Evolutionary conservation across 768 basidiomycete species (phyloP), one percentile per base, ranked within the genome.

Genomic region (Mycena crocata): DNA sequence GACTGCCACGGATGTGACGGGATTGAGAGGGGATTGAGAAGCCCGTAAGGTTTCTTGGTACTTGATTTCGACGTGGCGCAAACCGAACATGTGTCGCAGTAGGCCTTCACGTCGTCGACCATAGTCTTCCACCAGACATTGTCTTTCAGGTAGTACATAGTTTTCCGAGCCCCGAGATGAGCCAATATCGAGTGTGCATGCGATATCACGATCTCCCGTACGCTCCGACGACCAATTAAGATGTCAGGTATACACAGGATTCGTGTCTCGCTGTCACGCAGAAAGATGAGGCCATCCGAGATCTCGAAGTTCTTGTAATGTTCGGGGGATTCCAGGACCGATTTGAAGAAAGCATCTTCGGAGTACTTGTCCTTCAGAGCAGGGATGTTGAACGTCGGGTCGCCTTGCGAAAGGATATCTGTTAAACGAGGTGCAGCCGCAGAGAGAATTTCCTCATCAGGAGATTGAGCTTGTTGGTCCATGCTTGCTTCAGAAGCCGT

Each of bases 171-270:
- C 1, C 81, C 80, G 0, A 82, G 64, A 49, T 82, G 81, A 0
- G 80, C 81, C 1, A 82, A 51, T 0, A 82, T 31, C 0, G 78
- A 79, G 32, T 82, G 81, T 0, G 79, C 80, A 10, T 81, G 79
- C 0, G 62, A 57, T 0, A 82, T 81, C 0, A 82, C n/a, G 3
- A 73, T 59, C 35, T 81, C 80, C 0, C 73, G 57, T 1, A 74
- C 42, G 0, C 54, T 58, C 7, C 67, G 42, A 0, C 58, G 62
- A 0, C 68, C 67, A 9, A 73, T 44, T 7, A 31, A 4, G 30
- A 74, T 44, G 46, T 77, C 68, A 0, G 77, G 79, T 1, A 80
- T 68, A 55, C 76, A 77, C 0, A 79, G 40, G 0, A 59, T 12
- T 0, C 15, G 46, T 2, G 26, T 28, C 1, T 55, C 64, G 2